These are phyloP conservation scores for Heritiera fomes DNA, from an alignment of 345 rosid genomes.

Conservation along the genomic window DNA sequence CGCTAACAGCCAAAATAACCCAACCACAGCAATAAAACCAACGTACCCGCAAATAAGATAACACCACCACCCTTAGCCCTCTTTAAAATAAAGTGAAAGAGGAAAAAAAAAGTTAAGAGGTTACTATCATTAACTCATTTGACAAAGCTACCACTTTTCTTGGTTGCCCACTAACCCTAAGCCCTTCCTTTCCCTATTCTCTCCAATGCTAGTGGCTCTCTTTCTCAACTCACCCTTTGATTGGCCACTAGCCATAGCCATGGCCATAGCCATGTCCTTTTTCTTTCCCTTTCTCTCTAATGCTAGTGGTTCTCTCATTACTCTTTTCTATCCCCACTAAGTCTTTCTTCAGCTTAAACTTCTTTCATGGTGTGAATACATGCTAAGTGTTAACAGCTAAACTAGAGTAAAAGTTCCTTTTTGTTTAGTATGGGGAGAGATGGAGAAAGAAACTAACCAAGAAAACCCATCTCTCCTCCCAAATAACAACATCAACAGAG, in stretches of 20 bases:
- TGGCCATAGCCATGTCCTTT: not conserved
- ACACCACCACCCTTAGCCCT: not conserved
- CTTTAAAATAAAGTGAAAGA: constrained; percentile 1
- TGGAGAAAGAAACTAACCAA: constrained; percentile 64
- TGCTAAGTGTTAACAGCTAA: constrained; percentile 36
- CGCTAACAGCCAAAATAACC: constrained; percentile 77
- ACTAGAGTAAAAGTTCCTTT: constrained; percentile 15
- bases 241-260: constrained; percentile 27
- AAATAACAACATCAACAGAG: not conserved
- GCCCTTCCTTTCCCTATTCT: not conserved
- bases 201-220: constrained; percentile 14
- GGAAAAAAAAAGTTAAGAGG: constrained; percentile 29
- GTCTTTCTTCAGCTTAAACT: constrained; percentile 6
- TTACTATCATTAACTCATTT: constrained; percentile 53
- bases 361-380: not conserved
- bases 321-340: not conserved
- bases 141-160: constrained; percentile 38
- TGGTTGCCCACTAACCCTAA: constrained; percentile 41
- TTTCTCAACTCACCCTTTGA: not conserved
- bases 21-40: constrained; percentile 38
- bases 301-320: constrained; percentile 42
- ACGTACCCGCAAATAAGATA: constrained; percentile 21
- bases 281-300: constrained; percentile 16
- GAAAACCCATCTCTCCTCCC: constrained; percentile 47
- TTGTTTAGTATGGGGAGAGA: constrained; percentile 48